phyloP scores from a whole-genome alignment of 345 rosid species.

The Murraya paniculata region DNA sequence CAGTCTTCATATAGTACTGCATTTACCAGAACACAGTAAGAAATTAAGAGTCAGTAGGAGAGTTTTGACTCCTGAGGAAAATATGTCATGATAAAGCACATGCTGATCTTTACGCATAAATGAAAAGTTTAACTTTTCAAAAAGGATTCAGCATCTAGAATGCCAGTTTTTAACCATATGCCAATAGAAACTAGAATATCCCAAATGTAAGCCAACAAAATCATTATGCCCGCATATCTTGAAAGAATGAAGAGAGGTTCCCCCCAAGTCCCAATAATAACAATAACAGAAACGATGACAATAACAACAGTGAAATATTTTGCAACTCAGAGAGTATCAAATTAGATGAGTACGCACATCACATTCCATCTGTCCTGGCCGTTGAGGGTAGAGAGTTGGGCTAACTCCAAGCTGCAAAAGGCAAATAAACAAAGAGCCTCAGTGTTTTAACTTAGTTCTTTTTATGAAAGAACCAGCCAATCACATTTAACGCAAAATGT shows the following conservation, averaged over 20 bases:
- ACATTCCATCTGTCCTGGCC: conserved; percentile 89
- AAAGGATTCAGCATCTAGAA: not conserved
- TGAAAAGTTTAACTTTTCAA: not conserved
- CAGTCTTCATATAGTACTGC: conserved; percentile 93
- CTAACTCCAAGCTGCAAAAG: conserved; percentile 56
- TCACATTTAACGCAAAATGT: not conserved
- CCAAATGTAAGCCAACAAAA: not conserved
- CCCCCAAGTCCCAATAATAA: not conserved
- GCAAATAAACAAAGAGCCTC: conserved; percentile 25
- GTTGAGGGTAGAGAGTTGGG: conserved; percentile 67
- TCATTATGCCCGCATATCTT: not conserved
- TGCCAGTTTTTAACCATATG: not conserved
- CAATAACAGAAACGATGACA: not conserved
- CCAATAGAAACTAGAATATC: not conserved
- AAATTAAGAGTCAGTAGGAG: not conserved
- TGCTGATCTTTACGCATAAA: not conserved
- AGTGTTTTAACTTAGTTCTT: conserved; percentile 20
- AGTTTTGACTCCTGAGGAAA: not conserved
- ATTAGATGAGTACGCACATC: conserved; percentile 51
- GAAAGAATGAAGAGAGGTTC: not conserved
- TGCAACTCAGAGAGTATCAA: conserved; percentile 1
- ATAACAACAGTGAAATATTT: not conserved
- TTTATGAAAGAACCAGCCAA: not conserved
- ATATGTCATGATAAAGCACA: not conserved
- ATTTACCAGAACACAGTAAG: conserved; percentile 1